Evolutionary conservation across 2,329 filamentous ascomycete genomes (phyloP).

Genomic region (Penicillium sp.): DNA sequence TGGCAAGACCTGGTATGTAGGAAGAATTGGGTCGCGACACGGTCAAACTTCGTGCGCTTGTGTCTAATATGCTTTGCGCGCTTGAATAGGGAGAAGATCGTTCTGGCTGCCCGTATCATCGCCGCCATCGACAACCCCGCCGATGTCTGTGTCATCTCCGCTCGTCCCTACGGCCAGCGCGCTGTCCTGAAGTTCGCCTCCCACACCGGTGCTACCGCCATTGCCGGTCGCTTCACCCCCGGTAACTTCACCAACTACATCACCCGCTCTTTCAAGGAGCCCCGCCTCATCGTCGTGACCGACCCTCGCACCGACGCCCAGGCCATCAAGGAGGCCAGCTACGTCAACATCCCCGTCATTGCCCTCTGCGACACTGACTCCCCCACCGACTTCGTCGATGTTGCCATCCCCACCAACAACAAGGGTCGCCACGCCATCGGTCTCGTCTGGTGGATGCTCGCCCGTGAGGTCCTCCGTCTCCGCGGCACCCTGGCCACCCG

Average conservation of each 20-base stretch:
- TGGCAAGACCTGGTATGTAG: conserved; percentile 95
- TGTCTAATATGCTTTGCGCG: conserved; percentile 31
- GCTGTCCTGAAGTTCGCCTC: conserved; percentile 99
- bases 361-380: conserved; percentile 99
- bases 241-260: conserved; percentile 99
- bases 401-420: conserved; percentile 99
- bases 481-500: conserved; percentile 95
- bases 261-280: conserved; percentile 99
- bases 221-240: conserved; percentile 99
- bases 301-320: conserved; percentile 99
- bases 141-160: conserved; percentile 99
- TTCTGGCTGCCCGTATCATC: conserved; percentile 98
- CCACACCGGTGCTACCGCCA: conserved; percentile 97
- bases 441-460: conserved; percentile 99
- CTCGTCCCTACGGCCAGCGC: conserved; percentile 99
- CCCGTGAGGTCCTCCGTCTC: conserved; percentile 98
- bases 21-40: conserved; percentile 3
- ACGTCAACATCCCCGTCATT: conserved; percentile 99
- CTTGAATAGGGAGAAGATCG: conserved; percentile 91
- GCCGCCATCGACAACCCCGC: conserved; percentile 99
- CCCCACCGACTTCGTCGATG: conserved; percentile 98
- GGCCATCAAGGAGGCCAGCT: conserved; percentile 99
- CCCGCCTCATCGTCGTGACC: conserved; percentile 98
- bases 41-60: neutral
- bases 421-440: conserved; percentile 99